phyloP scores from a whole-genome alignment of 1,284 basidiomycete species.

The Puccinia sorghi region DNA sequence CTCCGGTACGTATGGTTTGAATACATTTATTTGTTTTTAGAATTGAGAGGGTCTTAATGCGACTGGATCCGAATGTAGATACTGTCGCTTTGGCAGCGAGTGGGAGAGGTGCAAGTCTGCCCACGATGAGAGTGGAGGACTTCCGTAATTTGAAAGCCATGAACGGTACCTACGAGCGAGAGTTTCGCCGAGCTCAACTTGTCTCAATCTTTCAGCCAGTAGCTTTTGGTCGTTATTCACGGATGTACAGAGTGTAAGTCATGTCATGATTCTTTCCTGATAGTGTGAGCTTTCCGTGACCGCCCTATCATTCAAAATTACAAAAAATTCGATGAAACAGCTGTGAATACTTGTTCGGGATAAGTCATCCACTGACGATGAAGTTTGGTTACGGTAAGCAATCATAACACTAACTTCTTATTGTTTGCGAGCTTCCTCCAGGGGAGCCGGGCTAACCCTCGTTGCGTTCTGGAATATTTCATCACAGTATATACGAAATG shows the following conservation, averaged over 20 bases:
- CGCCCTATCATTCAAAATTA: background rate
- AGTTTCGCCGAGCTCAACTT: slow-evolving; percentile 22
- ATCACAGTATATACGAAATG: slow-evolving; percentile 42
- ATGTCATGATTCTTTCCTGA: background rate
- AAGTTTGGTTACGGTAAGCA: slow-evolving; percentile 38
- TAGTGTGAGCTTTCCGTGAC: background rate
- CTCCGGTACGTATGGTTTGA: background rate
- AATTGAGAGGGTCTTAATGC: background rate
- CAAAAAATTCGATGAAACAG: background rate
- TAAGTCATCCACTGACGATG: slow-evolving; percentile 27
- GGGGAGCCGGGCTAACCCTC: background rate
- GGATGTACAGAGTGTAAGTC: slow-evolving; percentile 43
- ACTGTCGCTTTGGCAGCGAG: background rate
- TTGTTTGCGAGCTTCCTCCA: background rate
- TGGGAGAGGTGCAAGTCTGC: slow-evolving; percentile 6
- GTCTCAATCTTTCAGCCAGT: slow-evolving; percentile 32
- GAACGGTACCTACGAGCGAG: slow-evolving; percentile 1
- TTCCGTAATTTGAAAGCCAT: background rate
- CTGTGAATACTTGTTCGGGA: slow-evolving; percentile 32
- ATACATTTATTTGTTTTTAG: background rate
- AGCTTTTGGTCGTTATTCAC: slow-evolving; percentile 41
- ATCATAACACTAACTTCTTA: background rate
- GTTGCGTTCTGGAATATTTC: background rate
- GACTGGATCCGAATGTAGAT: background rate
- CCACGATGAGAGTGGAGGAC: slow-evolving; percentile 27